Base-by-base conservation (phyloP, 345 rosid species). In the Draba incana region DNA sequence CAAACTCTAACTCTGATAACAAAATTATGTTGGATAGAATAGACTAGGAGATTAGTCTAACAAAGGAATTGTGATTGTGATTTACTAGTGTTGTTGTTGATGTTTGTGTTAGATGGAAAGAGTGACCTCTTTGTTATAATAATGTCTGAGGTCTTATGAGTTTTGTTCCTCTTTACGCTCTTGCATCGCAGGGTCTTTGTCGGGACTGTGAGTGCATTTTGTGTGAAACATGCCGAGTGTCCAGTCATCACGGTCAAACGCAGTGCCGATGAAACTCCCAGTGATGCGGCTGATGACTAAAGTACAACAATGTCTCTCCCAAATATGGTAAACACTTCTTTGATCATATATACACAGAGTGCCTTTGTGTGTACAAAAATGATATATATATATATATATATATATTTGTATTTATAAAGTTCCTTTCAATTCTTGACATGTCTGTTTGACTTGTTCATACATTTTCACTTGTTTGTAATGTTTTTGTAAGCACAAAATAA, bases 231-330 rank as follows among this genome's bases (percentile, higher is more conserved):
- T 78, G 95, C 96, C 0, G 92, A 91, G 63, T 91, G 96, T 76
- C 99, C 99, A 9, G 95, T 89, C 7, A 56, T 94, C 61, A 77
- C 88, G 2, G 89, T 94, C 81, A 94, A 94, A 76, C 96, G 99
- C 50, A 81, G 74, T 0, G 82, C 89, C 3, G 91, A 84, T 20
- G 91, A 94, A 72, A 77, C 88, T 66, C 99, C 97, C 38, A 84
- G 80, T 73, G 98, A 92, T 79, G 84, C 85, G 15, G 91, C 92
- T 1, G 97, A 94, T 72, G 97, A 94, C 78, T 91, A 83, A 65
- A 86, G 38, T 3, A 62, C 16, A 49, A 33, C 30, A 6, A 31
- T 35, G 2, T 12, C n/a, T 14, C 27, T 57, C 8, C 30, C 41
- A 14, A 58, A 1, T 48, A 6, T 39, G 28, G 28, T 48, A 0